These are phyloP conservation scores for Fusarium chlamydosporum DNA, from an alignment of 2,329 filamentous ascomycete species.

Conservation along the genomic window DNA sequence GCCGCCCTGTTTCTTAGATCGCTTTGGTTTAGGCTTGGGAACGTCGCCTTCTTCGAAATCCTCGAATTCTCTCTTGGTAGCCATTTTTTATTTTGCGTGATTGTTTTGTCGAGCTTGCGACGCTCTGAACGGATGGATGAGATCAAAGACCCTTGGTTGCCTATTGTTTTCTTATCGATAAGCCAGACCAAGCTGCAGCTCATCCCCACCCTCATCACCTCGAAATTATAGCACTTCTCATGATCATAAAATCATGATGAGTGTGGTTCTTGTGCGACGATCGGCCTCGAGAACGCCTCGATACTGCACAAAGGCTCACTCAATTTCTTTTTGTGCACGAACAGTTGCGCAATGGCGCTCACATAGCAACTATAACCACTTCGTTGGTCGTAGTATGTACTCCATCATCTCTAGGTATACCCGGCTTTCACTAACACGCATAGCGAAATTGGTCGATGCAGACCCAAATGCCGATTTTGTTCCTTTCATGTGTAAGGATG, in stretches of 20 bases:
- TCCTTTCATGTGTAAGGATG: constrained; percentile 41
- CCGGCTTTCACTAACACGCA: constrained; percentile 18
- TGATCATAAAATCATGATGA: constrained; percentile 53
- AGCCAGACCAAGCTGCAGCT: constrained; percentile 22
- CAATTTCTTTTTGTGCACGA: constrained; percentile 13
- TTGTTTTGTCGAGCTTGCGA: constrained; percentile 20
- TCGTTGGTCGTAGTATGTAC: constrained; percentile 53
- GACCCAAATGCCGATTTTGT: constrained; percentile 18
- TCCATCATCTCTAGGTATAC: constrained; percentile 10
- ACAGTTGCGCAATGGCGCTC: constrained; percentile 47
- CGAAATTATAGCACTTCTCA: constrained; percentile 30
- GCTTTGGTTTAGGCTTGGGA: constrained; percentile 49
- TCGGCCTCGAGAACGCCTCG: constrained; percentile 21
- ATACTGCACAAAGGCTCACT: background rate
- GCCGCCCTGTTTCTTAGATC: constrained; percentile 50
- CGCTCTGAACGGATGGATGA: constrained; percentile 17
- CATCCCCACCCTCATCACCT: constrained; percentile 29
- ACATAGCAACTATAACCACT: constrained; percentile 56
- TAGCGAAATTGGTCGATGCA: constrained; percentile 29
- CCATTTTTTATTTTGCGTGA: constrained; percentile 48
- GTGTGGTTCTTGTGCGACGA: constrained; percentile 51
- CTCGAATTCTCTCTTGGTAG: constrained; percentile 55
- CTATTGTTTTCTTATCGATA: constrained; percentile 46
- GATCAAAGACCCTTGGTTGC: constrained; percentile 28
- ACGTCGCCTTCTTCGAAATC: constrained; percentile 52